Percentiles rank a stretch among this genome's conserved stretches.
These are phyloP conservation scores for Vicia sativa DNA, from an alignment of 306 rosid species.

Conservation along the genomic window DNA sequence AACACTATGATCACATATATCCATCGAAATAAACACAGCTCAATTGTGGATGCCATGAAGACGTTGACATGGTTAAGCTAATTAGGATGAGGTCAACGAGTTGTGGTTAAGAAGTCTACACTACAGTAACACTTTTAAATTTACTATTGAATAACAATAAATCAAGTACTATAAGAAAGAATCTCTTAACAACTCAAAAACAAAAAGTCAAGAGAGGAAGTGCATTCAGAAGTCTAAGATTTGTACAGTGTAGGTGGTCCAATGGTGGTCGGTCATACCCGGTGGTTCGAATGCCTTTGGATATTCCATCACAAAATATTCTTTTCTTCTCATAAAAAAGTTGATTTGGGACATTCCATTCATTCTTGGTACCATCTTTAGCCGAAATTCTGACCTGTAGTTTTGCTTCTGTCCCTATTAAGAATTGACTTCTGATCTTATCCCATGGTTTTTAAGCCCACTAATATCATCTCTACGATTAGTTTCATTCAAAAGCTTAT, in stretches of 20 bases:
- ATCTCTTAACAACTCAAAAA: not conserved
- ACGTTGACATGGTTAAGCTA: no score
- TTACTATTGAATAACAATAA: not conserved
- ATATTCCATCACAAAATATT: slow-evolving; percentile 39
- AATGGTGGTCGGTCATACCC: slow-evolving; percentile 49
- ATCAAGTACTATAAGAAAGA: not conserved
- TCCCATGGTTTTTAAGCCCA: not conserved
- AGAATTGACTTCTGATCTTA: no score
- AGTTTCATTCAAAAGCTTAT: slow-evolving; percentile 14
- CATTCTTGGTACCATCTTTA: slow-evolving; percentile 9
- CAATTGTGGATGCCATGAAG: no score
- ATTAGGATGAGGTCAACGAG: not conserved
- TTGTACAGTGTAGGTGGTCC: slow-evolving; percentile 27
- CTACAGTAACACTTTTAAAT: no score
- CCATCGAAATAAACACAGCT: no score
- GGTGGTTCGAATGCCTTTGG: slow-evolving; percentile 45
- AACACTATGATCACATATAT: no score
- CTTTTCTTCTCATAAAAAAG: not conserved
- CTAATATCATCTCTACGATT: slow-evolving; percentile 1
- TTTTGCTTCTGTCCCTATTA: slow-evolving; percentile 27
- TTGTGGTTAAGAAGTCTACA: not conserved
- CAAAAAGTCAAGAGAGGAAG: slow-evolving; percentile 4
- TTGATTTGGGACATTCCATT: not conserved
- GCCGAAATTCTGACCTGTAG: not conserved
- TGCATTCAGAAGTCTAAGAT: slow-evolving; percentile 1